Evolutionary conservation across 2,329 filamentous ascomycete genomes (phyloP).

Genomic region (Ophiostoma angusticollis): DNA sequence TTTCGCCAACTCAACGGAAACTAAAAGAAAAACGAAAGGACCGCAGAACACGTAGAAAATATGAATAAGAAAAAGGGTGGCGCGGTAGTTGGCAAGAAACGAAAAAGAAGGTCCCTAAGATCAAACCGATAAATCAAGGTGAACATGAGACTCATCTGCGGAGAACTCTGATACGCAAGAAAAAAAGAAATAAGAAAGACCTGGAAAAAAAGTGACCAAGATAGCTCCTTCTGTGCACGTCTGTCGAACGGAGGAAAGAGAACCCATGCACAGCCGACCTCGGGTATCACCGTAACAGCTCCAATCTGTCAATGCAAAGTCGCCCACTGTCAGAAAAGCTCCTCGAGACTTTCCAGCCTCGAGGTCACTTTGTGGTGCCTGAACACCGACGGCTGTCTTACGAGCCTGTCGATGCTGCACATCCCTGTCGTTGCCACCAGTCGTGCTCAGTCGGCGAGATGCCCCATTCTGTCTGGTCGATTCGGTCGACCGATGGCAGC

Average conservation of each 20-base stretch:
- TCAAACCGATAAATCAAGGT: background rate
- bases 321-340: background rate
- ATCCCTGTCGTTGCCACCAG: no score
- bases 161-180: background rate
- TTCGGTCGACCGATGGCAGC: no score
- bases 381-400: no score
- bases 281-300: no score
- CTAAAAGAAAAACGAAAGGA: background rate
- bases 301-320: no score
- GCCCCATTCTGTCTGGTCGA: no score
- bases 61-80: background rate
- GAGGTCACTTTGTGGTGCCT: no score
- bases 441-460: no score
- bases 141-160: background rate
- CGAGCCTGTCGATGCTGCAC: no score
- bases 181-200: background rate
- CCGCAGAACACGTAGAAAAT: background rate
- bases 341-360: background rate
- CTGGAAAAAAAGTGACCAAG: background rate
- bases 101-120: background rate
- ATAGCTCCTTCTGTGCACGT: background rate
- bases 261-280: background rate
- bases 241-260: background rate
- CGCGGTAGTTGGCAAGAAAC: background rate
- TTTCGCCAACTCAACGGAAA: conserved; percentile 2